phyloP scores from a whole-genome alignment of 2,329 filamentous ascomycete genomes.

The Alternaria postmessia region DNA sequence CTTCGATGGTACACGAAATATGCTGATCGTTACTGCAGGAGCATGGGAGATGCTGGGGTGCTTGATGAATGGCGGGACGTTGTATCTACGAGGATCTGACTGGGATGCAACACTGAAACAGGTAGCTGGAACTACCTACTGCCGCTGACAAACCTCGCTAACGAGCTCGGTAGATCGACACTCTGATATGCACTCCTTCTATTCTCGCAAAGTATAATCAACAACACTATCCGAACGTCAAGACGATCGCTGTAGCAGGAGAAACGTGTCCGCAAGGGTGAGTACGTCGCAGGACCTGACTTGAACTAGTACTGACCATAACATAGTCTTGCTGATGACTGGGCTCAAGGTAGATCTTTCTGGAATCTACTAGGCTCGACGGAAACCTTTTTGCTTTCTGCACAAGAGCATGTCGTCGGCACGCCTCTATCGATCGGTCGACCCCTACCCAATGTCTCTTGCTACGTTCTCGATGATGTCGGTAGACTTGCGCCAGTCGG shows the following conservation, averaged over 20 bases:
- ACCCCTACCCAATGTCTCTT: slow-evolving; percentile 65
- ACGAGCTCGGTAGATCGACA: slow-evolving; percentile 54
- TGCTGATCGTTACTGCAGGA: slow-evolving; percentile 47
- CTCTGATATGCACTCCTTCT: slow-evolving; percentile 64
- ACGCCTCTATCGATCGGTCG: slow-evolving; percentile 61
- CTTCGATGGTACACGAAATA: background rate
- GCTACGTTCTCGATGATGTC: slow-evolving; percentile 63
- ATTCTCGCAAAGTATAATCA: slow-evolving; percentile 62
- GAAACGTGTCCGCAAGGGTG: slow-evolving; percentile 61
- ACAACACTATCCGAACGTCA: slow-evolving; percentile 60
- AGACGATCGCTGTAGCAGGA: slow-evolving; percentile 63
- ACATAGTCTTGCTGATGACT: slow-evolving; percentile 62
- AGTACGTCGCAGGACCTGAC: slow-evolving; percentile 11
- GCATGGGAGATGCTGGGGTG: slow-evolving; percentile 68
- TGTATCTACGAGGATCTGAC: slow-evolving; percentile 60
- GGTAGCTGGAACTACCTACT: slow-evolving; percentile 41
- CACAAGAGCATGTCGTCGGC: slow-evolving; percentile 60
- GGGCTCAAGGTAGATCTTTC: slow-evolving; percentile 55
- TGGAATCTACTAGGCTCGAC: slow-evolving; percentile 68
- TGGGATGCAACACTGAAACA: slow-evolving; percentile 59
- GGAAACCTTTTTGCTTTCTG: slow-evolving; percentile 67
- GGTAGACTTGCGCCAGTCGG: slow-evolving; percentile 58
- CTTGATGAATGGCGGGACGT: slow-evolving; percentile 66
- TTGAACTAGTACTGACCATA: slow-evolving; percentile 1
- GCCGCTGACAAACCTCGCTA: slow-evolving; percentile 1